Percentiles rank a stretch among this genome's conserved stretches.
These are phyloP conservation scores for Lactarius psammicola DNA, from an alignment of 768 basidiomycete species.

Conservation along the genomic window DNA sequence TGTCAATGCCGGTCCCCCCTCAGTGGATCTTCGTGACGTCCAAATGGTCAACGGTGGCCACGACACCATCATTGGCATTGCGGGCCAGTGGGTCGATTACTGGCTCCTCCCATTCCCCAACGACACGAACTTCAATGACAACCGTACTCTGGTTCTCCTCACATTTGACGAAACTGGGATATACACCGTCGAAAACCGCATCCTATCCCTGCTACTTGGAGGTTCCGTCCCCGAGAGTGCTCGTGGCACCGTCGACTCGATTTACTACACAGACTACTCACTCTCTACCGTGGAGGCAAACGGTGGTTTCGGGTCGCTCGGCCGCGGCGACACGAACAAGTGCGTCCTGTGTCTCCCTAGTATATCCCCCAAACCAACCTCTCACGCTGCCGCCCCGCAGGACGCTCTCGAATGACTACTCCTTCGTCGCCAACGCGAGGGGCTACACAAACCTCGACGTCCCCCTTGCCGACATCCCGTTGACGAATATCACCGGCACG, in stretches of 20 bases:
- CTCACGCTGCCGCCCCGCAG: conserved; percentile 1
- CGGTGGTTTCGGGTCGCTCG: conserved; percentile 56
- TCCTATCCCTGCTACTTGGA: conserved; percentile 48
- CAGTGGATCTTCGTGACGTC: no score
- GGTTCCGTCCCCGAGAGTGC: conserved; percentile 45
- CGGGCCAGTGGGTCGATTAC: no score
- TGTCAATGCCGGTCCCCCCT: no score
- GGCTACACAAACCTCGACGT: conserved; percentile 44
- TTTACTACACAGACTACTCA: conserved; percentile 59
- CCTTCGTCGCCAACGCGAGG: conserved; percentile 47
- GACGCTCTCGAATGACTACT: conserved; percentile 49
- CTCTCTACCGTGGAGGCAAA: no score
- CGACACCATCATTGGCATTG: no score
- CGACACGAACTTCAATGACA: conserved; percentile 62
- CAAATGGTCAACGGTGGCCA: no score
- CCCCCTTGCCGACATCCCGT: conserved; percentile 33
- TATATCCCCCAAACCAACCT: conserved; percentile 18
- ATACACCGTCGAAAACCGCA: conserved; percentile 44
- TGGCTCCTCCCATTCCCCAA: no score
- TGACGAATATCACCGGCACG: conserved; percentile 45
- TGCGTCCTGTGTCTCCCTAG: conserved; percentile 26
- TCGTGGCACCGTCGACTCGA: conserved; percentile 47
- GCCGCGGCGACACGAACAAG: conserved; percentile 55
- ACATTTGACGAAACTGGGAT: conserved; percentile 61
- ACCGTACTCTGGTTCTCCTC: conserved; percentile 54